Conservation (phyloP, 2,329 filamentous ascomycete species). For the Penicillium fuscoglaucum region DNA sequence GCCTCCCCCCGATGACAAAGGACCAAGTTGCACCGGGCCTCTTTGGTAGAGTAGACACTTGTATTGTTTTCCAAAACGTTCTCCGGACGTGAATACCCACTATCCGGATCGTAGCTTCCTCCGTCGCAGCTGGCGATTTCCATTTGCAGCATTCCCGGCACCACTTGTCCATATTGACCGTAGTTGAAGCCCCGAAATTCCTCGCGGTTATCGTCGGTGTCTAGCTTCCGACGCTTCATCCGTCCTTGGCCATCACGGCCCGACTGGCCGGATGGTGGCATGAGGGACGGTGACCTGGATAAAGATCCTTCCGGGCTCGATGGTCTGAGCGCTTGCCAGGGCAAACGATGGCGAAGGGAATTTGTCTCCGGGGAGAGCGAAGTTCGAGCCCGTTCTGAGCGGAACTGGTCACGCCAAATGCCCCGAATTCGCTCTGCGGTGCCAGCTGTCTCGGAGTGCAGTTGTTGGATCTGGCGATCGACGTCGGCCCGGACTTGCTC, state of each 20-base stretch:
- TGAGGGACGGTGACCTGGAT: conserved; percentile 26
- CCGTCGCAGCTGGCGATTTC: conserved; percentile 89
- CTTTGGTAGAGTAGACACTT: conserved; percentile 87
- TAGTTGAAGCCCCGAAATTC: conserved; percentile 67
- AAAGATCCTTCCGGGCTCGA: conserved; percentile 23
- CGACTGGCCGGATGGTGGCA: conserved; percentile 27
- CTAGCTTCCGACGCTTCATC: conserved; percentile 69
- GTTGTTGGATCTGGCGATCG: conserved; percentile 29
- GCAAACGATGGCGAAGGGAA: background rate
- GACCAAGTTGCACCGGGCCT: conserved; percentile 83
- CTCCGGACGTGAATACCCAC: conserved; percentile 64
- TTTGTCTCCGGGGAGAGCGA: conserved; percentile 13
- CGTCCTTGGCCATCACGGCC: conserved; percentile 46
- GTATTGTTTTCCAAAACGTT: conserved; percentile 81
- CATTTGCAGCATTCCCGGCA: conserved; percentile 78
- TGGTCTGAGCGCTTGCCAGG: conserved; percentile 22
- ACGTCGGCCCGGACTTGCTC: conserved; percentile 29
- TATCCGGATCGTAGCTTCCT: conserved; percentile 61
- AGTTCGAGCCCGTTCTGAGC: conserved; percentile 16
- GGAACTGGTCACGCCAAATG: conserved; percentile 14
- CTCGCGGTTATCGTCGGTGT: conserved; percentile 58
- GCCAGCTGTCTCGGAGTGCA: conserved; percentile 14
- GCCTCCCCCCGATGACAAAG: conserved; percentile 77
- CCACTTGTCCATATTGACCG: conserved; percentile 82
- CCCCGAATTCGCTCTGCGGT: conserved; percentile 16